Conservation (phyloP, 2,329 filamentous ascomycete species). For the Ustilaginoidea virens region DNA sequence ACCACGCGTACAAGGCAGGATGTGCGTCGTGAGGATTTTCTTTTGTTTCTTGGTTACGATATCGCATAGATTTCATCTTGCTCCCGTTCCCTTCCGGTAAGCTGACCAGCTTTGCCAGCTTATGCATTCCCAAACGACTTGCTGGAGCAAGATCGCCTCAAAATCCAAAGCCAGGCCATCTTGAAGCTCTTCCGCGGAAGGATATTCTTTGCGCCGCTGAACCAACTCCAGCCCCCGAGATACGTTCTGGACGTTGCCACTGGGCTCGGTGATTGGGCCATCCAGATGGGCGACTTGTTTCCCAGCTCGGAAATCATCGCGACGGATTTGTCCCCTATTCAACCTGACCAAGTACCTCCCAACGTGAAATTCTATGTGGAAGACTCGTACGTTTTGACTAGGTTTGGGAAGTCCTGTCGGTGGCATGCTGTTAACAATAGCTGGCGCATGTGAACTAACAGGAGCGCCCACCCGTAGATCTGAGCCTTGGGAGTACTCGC, state of each 20-base stretch:
- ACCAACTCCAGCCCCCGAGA: conserved; percentile 17
- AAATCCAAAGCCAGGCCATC: conserved; percentile 22
- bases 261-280: conserved; percentile 42
- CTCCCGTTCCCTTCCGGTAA: too few species aligned
- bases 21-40: conserved; percentile 25
- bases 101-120: conserved; percentile 14
- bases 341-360: conserved; percentile 48
- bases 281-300: conserved; percentile 49
- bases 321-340: conserved; percentile 53
- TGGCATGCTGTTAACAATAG: conserved; percentile 2
- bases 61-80: too few species aligned
- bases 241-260: conserved; percentile 28
- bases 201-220: conserved; percentile 28
- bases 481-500: conserved; percentile 35
- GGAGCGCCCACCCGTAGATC: too few species aligned
- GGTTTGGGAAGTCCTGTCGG: background rate
- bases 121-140: conserved; percentile 31
- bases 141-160: conserved; percentile 24
- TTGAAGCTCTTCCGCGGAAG: conserved; percentile 22
- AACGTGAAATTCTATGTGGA: conserved; percentile 65
- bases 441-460: too few species aligned
- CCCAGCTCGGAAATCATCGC: conserved; percentile 43
- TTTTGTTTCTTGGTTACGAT: too few species aligned
- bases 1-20: conserved; percentile 30
- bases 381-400: conserved; percentile 28